Conservation (phyloP, 805 yeast species). For the Metschnikowia shivogae region DNA sequence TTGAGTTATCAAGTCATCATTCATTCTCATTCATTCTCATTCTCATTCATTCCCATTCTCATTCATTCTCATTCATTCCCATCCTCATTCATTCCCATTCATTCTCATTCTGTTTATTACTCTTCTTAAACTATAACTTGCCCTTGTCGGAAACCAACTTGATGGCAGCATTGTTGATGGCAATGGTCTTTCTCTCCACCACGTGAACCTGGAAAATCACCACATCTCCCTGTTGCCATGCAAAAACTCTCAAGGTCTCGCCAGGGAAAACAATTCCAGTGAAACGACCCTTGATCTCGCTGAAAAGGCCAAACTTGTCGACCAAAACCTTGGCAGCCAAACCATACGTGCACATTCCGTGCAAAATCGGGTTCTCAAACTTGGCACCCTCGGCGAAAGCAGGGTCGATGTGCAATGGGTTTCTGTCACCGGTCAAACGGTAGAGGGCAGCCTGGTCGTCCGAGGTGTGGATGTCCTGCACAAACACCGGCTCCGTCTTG, state of each 20-base stretch:
- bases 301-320: conserved; percentile 77
- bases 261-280: conserved; percentile 94
- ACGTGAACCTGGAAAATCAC: conserved; percentile 79
- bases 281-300: conserved; percentile 86
- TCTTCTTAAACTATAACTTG: conserved; percentile 26
- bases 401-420: conserved; percentile 95
- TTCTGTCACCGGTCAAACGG: conserved; percentile 89
- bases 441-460: conserved; percentile 83
- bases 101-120: too few species aligned
- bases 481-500: conserved; percentile 59
- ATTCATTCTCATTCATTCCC: too few species aligned
- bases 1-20: too few species aligned
- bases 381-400: conserved; percentile 81
- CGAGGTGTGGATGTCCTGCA: conserved; percentile 51
- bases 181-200: conserved; percentile 71
- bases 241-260: conserved; percentile 72
- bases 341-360: conserved; percentile 89
- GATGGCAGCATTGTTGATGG: conserved; percentile 84
- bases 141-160: conserved; percentile 45
- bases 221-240: conserved; percentile 76
- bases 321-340: conserved; percentile 68
- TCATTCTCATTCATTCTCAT: too few species aligned
- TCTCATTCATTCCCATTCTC: too few species aligned
- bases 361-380: conserved; percentile 82
- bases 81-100: too few species aligned